Conservation (phyloP, 176 grass and related monocot species). For the Cenchrus purpureus region DNA sequence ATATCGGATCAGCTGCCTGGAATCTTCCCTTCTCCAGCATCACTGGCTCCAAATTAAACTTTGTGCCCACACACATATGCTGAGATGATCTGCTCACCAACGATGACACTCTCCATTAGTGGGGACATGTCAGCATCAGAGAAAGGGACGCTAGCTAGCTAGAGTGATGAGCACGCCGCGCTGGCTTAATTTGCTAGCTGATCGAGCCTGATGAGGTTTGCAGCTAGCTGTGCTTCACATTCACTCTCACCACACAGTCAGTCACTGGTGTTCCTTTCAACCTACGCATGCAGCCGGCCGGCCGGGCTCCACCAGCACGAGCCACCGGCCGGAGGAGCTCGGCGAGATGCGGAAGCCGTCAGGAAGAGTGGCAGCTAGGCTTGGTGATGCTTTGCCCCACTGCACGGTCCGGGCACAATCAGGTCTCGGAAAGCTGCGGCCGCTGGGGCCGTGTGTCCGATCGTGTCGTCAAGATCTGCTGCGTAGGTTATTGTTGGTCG, state of each 20-base stretch:
- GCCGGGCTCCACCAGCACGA: not conserved
- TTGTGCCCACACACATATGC: not conserved
- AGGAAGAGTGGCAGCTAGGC: not conserved
- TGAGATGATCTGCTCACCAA: not conserved
- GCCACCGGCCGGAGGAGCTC: not conserved
- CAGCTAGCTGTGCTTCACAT: not conserved
- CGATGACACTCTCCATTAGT: not conserved
- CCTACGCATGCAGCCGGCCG: not conserved
- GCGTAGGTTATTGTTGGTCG: not conserved
- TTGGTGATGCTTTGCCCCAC: not conserved
- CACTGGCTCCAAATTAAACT: not conserved
- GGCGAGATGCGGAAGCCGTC: conserved; percentile 9
- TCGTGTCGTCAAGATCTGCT: conserved; percentile 30
- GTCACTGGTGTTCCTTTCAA: not conserved
- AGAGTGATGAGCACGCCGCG: not conserved
- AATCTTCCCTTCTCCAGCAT: not conserved
- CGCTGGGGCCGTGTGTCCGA: conserved; percentile 1
- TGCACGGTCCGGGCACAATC: not conserved
- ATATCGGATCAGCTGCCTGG: not conserved
- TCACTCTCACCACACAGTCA: not conserved
- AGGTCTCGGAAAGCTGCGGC: not conserved
- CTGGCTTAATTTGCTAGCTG: not conserved
- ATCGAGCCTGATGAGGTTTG: too few relatives aligned
- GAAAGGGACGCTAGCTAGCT: not conserved
- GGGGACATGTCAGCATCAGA: not conserved